Conservation (phyloP, 305 asterid species). For the Fraxinus albicans region DNA sequence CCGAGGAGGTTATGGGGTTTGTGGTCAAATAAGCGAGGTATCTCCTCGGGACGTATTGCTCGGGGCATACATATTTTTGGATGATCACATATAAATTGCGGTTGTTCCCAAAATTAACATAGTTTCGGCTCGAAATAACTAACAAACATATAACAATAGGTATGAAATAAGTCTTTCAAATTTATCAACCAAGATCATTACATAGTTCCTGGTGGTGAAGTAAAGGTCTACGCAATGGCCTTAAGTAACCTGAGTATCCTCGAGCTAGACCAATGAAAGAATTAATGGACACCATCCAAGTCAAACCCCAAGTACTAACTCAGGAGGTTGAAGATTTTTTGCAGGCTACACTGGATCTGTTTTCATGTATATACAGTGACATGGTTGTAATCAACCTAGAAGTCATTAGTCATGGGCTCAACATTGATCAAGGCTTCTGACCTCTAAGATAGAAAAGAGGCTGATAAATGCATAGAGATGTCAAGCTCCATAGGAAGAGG, state of each 20-base stretch:
- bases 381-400: no score
- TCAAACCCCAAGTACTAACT: neutral
- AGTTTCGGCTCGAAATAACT: neutral
- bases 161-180: no score
- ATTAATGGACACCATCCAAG: neutral
- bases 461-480: neutral
- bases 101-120: neutral
- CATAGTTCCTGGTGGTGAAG: neutral
- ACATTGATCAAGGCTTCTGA: neutral
- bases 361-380: neutral
- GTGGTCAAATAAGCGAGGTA: no score
- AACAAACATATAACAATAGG: neutral
- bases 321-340: no score
- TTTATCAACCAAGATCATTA: neutral
- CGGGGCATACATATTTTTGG: no score
- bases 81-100: no score
- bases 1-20: no score
- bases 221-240: neutral
- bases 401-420: no score
- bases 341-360: neutral
- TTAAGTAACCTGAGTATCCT: no score
- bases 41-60: no score
- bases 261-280: neutral
- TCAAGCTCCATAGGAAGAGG: neutral
- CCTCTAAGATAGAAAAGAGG: neutral